These are phyloP conservation scores for Fraxinus angustifolia DNA, from an alignment of 305 asterid species.

Conservation along the genomic window DNA sequence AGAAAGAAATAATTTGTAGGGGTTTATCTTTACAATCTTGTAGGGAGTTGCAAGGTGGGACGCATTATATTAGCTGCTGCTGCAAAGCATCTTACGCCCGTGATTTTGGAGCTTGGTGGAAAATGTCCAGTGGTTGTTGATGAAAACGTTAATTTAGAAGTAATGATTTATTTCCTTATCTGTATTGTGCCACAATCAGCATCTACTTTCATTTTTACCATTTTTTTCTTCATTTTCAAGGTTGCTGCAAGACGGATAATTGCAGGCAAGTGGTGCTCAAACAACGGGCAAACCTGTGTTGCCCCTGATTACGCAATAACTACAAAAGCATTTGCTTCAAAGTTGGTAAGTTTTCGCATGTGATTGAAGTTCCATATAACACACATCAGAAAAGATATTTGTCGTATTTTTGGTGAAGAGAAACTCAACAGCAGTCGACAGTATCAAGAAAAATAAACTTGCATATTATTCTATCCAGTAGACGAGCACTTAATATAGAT, in stretches of 20 bases:
- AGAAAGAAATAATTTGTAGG: background rate
- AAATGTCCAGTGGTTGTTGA: constrained; percentile 75
- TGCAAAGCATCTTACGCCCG: constrained; percentile 83
- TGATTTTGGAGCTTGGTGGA: constrained; percentile 80
- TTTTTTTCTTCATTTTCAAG: constrained; percentile 33
- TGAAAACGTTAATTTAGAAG: constrained; percentile 34
- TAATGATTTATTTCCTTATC: constrained; percentile 4
- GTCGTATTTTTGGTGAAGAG: background rate
- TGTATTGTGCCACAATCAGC: background rate
- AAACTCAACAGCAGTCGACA: background rate
- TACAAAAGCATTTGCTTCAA: constrained; percentile 55
- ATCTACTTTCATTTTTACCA: background rate
- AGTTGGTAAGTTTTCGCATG: constrained; percentile 46
- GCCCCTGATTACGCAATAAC: constrained; percentile 84
- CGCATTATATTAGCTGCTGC: constrained; percentile 74
- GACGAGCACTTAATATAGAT: background rate
- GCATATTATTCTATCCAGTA: background rate
- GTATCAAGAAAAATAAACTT: background rate
- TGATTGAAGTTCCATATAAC: constrained; percentile 9
- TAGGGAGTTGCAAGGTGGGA: constrained; percentile 70
- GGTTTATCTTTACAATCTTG: background rate
- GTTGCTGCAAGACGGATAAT: constrained; percentile 71
- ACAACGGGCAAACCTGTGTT: constrained; percentile 89
- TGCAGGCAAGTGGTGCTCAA: constrained; percentile 89
- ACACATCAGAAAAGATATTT: background rate